Percentiles rank a stretch among this genome's conserved stretches.
Evolutionary conservation across 306 rosid genomes (phyloP).

Genomic region (Vicia villosa): DNA sequence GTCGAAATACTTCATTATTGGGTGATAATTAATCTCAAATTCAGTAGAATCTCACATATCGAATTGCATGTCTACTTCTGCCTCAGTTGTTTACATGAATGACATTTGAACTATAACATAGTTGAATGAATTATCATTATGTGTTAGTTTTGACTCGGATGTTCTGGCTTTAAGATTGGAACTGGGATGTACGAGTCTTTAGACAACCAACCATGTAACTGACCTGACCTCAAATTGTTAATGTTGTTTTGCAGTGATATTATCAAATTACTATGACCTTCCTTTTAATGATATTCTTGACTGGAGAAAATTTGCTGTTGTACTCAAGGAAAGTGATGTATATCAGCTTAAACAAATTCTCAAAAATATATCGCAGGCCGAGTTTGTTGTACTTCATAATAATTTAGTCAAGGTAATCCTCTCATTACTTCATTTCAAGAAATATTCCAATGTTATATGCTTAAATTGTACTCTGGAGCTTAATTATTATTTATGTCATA

Average conservation of each 20-base stretch:
- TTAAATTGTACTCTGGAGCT: not conserved
- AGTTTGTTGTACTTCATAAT: constrained; percentile 70
- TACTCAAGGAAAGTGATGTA: constrained; percentile 82
- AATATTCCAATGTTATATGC: not conserved
- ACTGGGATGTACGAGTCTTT: constrained; percentile 24
- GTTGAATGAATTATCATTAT: not conserved
- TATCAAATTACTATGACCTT: constrained; percentile 89
- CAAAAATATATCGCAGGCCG: constrained; percentile 61
- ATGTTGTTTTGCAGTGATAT: constrained; percentile 73
- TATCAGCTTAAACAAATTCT: constrained; percentile 88
- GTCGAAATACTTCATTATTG: constrained; percentile 17
- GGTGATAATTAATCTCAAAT: constrained; percentile 26
- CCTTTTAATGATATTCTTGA: constrained; percentile 95
- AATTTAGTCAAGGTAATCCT: constrained; percentile 71
- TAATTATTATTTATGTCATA: not conserved
- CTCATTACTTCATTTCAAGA: constrained; percentile 10
- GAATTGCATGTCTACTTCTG: constrained; percentile 3
- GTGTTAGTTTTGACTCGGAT: constrained; percentile 2
- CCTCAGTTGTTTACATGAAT: not conserved
- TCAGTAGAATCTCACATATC: constrained; percentile 12
- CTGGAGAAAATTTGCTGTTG: constrained; percentile 81
- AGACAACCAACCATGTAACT: constrained; percentile 23
- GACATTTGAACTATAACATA: constrained; percentile 20
- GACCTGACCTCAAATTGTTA: constrained; percentile 37
- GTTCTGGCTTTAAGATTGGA: constrained; percentile 17